Percentiles rank a stretch among this genome's conserved stretches.
Evolutionary conservation across 1,284 basidiomycete species (phyloP).

Genomic region (Gomphus sp.): DNA sequence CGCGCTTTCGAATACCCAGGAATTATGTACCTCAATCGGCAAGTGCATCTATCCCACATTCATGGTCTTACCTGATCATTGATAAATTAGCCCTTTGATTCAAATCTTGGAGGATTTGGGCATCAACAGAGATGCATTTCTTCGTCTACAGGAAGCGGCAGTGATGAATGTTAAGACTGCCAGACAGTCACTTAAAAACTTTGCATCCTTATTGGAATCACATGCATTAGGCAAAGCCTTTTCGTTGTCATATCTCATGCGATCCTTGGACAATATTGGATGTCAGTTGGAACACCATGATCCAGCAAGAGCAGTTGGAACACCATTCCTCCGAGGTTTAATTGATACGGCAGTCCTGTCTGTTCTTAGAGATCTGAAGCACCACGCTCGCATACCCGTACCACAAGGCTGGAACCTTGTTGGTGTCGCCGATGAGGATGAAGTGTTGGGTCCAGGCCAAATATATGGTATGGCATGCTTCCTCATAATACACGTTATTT

Average conservation of each 20-base stretch:
- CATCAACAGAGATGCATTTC: conserved; percentile 42
- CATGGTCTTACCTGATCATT: not conserved
- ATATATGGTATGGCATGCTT: conserved; percentile 44
- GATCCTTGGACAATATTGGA: conserved; percentile 37
- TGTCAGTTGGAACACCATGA: conserved; percentile 35
- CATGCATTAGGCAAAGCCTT: conserved; percentile 46
- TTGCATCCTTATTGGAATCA: conserved; percentile 35
- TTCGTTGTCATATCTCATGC: conserved; percentile 39
- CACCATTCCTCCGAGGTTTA: conserved; percentile 48
- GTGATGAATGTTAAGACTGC: conserved; percentile 46
- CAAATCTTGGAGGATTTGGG: conserved; percentile 64
- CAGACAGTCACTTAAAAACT: conserved; percentile 39
- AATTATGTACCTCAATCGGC: conserved; percentile 57
- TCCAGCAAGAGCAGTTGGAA: conserved; percentile 30
- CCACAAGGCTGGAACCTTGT: conserved; percentile 58
- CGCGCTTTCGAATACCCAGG: conserved; percentile 48
- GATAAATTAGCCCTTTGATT: conserved; percentile 43
- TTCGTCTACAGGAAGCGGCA: conserved; percentile 44
- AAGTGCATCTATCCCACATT: conserved; percentile 9
- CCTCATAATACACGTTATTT: not conserved
- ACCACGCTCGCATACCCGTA: conserved; percentile 62
- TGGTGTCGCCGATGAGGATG: conserved; percentile 64
- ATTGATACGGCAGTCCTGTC: conserved; percentile 45
- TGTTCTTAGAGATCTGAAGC: conserved; percentile 62
- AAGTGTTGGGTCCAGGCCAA: conserved; percentile 30